A percentile compares a stretch with the other conserved stretches of the same genome.
These are phyloP conservation scores for Glycine soja DNA, from an alignment of 306 rosid species.

Conservation along the genomic window DNA sequence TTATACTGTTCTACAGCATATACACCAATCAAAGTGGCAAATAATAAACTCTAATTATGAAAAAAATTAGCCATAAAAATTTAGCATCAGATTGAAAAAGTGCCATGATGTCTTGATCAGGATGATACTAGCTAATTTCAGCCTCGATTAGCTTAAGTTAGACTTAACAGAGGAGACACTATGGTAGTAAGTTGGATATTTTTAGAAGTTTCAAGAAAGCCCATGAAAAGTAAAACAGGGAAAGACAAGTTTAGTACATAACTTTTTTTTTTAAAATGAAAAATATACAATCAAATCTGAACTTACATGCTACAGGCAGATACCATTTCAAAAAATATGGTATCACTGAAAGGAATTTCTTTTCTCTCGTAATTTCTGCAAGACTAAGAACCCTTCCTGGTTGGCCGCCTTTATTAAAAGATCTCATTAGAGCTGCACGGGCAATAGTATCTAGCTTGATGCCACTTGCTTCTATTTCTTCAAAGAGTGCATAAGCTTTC, in stretches of 20 bases:
- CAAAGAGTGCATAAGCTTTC: conserved; percentile 67
- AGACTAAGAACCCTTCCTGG: conserved; percentile 77
- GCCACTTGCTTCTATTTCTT: conserved; percentile 77
- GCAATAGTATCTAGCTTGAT: conserved; percentile 76
- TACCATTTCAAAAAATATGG: conserved; percentile 84
- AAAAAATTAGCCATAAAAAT: conserved; percentile 16
- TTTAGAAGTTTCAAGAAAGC: conserved; percentile 34
- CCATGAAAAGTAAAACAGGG: not conserved
- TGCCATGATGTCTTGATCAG: conserved; percentile 35
- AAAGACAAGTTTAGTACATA: conserved; percentile 11
- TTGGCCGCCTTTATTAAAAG: conserved; percentile 85
- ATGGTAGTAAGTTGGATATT: conserved; percentile 19
- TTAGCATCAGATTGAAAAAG: not conserved
- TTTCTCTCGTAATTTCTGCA: conserved; percentile 79
- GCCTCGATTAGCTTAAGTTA: conserved; percentile 31
- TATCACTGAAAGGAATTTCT: conserved; percentile 75
- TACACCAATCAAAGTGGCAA: conserved; percentile 24
- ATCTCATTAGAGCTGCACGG: conserved; percentile 87
- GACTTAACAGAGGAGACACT: conserved; percentile 20
- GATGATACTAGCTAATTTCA: conserved; percentile 33
- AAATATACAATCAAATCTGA: conserved; percentile 16
- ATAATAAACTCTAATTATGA: conserved; percentile 17
- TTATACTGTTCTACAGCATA: not conserved
- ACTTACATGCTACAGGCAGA: conserved; percentile 95
- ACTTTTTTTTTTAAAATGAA: not conserved